Evolutionary conservation across 257 asterid species (phyloP).

Genomic region (Nicotiana knightiana): DNA sequence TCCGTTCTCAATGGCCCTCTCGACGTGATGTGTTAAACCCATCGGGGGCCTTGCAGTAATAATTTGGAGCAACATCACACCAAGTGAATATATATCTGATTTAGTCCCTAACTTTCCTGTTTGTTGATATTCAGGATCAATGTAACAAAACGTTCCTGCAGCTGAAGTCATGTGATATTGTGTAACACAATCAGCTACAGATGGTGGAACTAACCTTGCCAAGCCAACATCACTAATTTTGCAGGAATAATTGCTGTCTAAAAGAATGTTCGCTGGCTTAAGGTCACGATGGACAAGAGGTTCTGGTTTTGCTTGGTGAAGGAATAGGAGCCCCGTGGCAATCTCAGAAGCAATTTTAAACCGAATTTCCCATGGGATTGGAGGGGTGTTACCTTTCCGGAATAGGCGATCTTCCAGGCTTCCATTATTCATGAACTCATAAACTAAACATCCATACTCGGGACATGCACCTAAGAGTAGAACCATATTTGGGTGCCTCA

Average conservation of each 20-base stretch:
- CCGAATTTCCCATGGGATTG: slow-evolving; percentile 15
- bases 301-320: slow-evolving; percentile 22
- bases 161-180: slow-evolving; percentile 25
- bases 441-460: slow-evolving; percentile 10
- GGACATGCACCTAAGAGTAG: slow-evolving; percentile 18
- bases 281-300: slow-evolving; percentile 22
- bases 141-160: slow-evolving; percentile 22
- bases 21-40: slow-evolving; percentile 23
- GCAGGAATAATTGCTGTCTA: slow-evolving; percentile 15
- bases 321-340: slow-evolving; percentile 12
- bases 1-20: slow-evolving; percentile 19
- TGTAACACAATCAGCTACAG: slow-evolving; percentile 18
- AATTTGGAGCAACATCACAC: slow-evolving; percentile 20
- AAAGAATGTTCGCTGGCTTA: slow-evolving; percentile 19
- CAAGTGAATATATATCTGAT: slow-evolving; percentile 18
- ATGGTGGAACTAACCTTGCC: slow-evolving; percentile 22
- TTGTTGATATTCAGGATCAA: slow-evolving; percentile 17
- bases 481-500: slow-evolving; percentile 23
- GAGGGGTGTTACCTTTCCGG: slow-evolving; percentile 15
- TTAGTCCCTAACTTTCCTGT: slow-evolving; percentile 19
- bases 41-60: slow-evolving; percentile 21
- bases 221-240: slow-evolving; percentile 17
- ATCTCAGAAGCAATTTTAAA: slow-evolving; percentile 18
- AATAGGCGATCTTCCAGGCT: slow-evolving; percentile 11
- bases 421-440: slow-evolving; percentile 12